phyloP scores from a whole-genome alignment of 1,139 yeast species.

The Tardiomyces depauwii region DNA sequence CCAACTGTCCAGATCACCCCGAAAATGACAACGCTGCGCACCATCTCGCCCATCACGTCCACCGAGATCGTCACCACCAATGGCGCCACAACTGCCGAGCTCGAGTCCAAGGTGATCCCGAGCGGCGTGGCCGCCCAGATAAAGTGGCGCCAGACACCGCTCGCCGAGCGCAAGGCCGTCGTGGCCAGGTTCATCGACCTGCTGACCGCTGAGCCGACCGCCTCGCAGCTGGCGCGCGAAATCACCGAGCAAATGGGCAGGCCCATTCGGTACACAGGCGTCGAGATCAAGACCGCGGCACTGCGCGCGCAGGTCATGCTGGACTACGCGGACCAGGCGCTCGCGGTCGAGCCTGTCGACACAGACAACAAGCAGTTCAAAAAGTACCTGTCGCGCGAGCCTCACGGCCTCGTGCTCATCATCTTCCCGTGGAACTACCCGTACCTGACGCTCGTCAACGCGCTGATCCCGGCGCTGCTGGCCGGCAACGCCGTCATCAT shows the following conservation, averaged over 20 bases:
- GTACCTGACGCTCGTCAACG: conserved; percentile 68
- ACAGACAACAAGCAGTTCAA: conserved; percentile 18
- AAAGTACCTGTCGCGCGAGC: conserved; percentile 46
- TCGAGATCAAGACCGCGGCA: conserved; percentile 25
- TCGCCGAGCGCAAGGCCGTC: conserved; percentile 21
- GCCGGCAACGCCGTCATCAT: conserved; percentile 75
- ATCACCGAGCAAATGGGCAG: conserved; percentile 29
- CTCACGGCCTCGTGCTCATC: conserved; percentile 72
- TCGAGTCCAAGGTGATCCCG: conserved; percentile 15
- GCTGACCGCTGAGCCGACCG: conserved; percentile 16
- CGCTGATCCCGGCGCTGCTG: conserved; percentile 71
- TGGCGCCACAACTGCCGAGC: conserved; percentile 17
- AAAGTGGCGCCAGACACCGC: conserved; percentile 18
- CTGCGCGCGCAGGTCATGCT: conserved; percentile 22
- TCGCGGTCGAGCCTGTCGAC: conserved; percentile 22
- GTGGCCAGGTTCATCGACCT: conserved; percentile 21
- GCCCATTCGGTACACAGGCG: conserved; percentile 25
- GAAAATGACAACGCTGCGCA: conserved; percentile 12
- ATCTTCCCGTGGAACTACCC: conserved; percentile 90
- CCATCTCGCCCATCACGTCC: conserved; percentile 24
- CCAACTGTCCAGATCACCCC: too few relatives aligned
- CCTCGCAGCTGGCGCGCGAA: conserved; percentile 18
- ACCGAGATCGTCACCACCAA: conserved; percentile 18
- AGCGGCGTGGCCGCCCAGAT: conserved; percentile 20
- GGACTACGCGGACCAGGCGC: conserved; percentile 24